Conservation (phyloP, 2,329 filamentous ascomycete genomes). For the Huntiella moniliformis region DNA sequence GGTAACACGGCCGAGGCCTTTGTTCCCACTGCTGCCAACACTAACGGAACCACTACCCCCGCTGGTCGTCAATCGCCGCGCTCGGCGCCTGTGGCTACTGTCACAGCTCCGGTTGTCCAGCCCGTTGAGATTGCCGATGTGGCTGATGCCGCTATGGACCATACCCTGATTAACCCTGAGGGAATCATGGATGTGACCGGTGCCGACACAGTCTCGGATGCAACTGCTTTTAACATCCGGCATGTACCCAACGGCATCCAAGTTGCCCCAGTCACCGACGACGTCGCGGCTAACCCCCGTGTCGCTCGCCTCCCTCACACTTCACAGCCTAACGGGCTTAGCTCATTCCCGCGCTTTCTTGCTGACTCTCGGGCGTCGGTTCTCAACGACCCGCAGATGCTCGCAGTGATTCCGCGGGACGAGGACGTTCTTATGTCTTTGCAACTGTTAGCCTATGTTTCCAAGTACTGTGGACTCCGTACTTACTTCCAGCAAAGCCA, state of each 20-base stretch:
- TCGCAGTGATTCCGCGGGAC: slow-evolving; percentile 85
- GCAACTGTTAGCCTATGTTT: slow-evolving; percentile 90
- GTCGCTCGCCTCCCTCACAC: slow-evolving; percentile 7
- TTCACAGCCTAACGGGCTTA: slow-evolving; percentile 24
- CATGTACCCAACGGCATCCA: slow-evolving; percentile 74
- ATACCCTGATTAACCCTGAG: slow-evolving; percentile 25
- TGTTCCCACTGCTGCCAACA: neutral
- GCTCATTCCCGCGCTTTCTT: slow-evolving; percentile 61
- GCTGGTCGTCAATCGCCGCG: neutral
- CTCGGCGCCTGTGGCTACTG: neutral
- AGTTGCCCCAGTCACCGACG: slow-evolving; percentile 49
- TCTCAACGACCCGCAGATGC: slow-evolving; percentile 50
- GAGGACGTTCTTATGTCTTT: slow-evolving; percentile 97
- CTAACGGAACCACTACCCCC: neutral
- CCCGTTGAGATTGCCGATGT: slow-evolving; percentile 74
- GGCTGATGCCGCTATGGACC: slow-evolving; percentile 41
- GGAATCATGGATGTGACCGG: slow-evolving; percentile 49
- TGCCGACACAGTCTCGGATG: slow-evolving; percentile 62
- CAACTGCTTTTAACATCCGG: slow-evolving; percentile 84
- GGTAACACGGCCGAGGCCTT: slow-evolving; percentile 49
- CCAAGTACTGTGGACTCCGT: slow-evolving; percentile 92
- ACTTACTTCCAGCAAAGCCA: slow-evolving; percentile 93
- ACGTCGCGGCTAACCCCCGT: slow-evolving; percentile 37
- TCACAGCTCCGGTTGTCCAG: slow-evolving; percentile 55
- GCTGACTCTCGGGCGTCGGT: slow-evolving; percentile 45